Evolutionary conservation across 345 rosid species (phyloP), one percentile per base, ranked within the genome.

Genomic region (Ricinus communis): DNA sequence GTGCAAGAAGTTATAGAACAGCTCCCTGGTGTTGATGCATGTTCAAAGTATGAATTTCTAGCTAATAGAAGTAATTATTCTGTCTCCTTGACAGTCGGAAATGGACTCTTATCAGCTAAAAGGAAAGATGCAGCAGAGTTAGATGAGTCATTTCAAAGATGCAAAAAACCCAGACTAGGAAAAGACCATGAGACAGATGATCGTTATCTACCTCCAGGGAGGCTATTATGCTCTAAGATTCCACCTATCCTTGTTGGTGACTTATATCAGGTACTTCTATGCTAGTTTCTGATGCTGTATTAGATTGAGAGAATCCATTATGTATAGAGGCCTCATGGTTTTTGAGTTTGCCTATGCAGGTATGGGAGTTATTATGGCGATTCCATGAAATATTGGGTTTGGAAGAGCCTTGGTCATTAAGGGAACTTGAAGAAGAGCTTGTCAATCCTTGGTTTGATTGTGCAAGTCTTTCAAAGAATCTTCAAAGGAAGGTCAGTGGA

Each of bases 1-100:
- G 97, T 95, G 73, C 96, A 82, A 71, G 97, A 95, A 83, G 86
- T 87, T 56, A 80, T 92, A 69, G 99, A 90, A 80, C 81, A 73
- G 66, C 87, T 95, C 81, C 96, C 96, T 77, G 93, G 86, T 78
- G 82, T 77, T 8, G 83, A 85, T 58, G 77, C 82, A 55, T 95
- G 99, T 82, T 76, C 82, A 60, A 81, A 69, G 41, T 95, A 92
- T 85, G 90, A 80, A 70, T 71, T 77, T 82, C 64, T 89, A 83
- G 80, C 76, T 61, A 77, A 81, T 59, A 90, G 97, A 87, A 72
- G 71, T 74, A 62, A 83, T 59, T 72, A 75, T 73, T 78, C 81
- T 69, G 61, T 59, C 60, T 76, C 81, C 45, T 69, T 80, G 70
- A 92, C 93, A 4, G 82, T 90, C 79, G 87, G 89, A 65, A 86